Base-by-base conservation (phyloP, 768 basidiomycete species). In the Tricholoma saponaceum region DNA sequence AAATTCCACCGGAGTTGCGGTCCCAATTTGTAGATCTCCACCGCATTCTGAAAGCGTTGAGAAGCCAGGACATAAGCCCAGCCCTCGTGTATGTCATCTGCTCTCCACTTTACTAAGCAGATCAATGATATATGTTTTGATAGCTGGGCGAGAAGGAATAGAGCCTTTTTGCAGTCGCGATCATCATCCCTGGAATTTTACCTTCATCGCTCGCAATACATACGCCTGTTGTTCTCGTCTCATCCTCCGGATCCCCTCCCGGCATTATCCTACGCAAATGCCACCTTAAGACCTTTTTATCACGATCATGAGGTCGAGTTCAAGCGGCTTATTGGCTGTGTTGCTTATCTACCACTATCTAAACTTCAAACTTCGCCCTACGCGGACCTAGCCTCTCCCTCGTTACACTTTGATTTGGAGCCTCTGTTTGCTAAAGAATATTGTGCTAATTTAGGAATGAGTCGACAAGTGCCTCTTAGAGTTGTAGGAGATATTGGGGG, bases 401-500 rank as follows among this genome's bases (percentile, higher is more conserved):
- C 83, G 2, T 71, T 93, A 16, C 90, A 94, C 67, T 78, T 83
- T 12, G 89, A 92, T 61, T 75, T 98, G 30, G 87, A 89, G 62
- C 85, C 86, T 2, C 76, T 92, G 57, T 97, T 99, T 69, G 86
- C 89, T 22, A 87, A 86, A 61, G 95, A 96, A 66, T 99, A 90
- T 64, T 95, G 95, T 64, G 85, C 89, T 12, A 86, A 82, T 62
- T 73, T 95, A 16, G 91, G 90, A 3, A 89, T 96, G 88, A 91
- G 95, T 62, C 81, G 88, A 57, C 92, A 96, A 64, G 84, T 91
- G 12, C 92, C 95, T 1, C 77, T 99, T 44, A 80, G 86, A 39
- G 92, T 97, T 3, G 88, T 95, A 3, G 92, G 92, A 3, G 95
- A 96, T 64, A 88, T 98, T 52, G 97, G 96, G 1, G 92, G 90